Evolutionary conservation across 148 eudicot species (phyloP), one percentile per base, ranked within the genome.

Genomic region (Amaranthus palmeri): DNA sequence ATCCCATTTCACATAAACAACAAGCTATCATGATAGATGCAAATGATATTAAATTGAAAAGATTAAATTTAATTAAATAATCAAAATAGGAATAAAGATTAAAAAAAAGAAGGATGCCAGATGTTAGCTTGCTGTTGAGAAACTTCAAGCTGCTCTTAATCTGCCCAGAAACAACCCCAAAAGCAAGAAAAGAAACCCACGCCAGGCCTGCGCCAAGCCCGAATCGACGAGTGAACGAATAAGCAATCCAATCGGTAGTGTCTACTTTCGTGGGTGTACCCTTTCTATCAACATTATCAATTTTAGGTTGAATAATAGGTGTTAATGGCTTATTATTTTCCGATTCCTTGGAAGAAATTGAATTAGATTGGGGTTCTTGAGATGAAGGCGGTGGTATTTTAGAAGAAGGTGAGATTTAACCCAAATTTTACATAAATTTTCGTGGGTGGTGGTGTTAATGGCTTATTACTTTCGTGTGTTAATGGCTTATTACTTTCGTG

Each of bases 191-290:
- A 54, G 84, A 91, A 18, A 79, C 91, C 93, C 93, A 91, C 13
- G 97, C 97, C 25, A 91, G 85, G 49, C 97, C 97, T 3, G 97
- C 93, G 2, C 97, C 97, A 15, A 91, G 88, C 4, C 97, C 97
- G 44, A 89, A 91, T 68, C 97, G 84, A 66, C 93, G 79, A 8
- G 97, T 87, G 74, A 91, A 79, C 5, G 73, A 68, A 10, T 90
- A 85, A 46, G 97, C 90, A 25, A 91, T 77, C 97, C 97, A 91
- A 64, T 91, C 97, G 0, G 93, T 89, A 61, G 87, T 79, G 1
- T 88, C 97, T 11, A 11, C 12, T 46, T 75, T 44, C 45, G 79
- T 18, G 25, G 60, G 67, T 10, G 6, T n/a, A 55, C 56, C 13
- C 65, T 60, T 78, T 40, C 36, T 25, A 25, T 56, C 74, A 9